Evolutionary conservation across 2,329 filamentous ascomycete species (phyloP).

Genomic region (Penicillium sp.): DNA sequence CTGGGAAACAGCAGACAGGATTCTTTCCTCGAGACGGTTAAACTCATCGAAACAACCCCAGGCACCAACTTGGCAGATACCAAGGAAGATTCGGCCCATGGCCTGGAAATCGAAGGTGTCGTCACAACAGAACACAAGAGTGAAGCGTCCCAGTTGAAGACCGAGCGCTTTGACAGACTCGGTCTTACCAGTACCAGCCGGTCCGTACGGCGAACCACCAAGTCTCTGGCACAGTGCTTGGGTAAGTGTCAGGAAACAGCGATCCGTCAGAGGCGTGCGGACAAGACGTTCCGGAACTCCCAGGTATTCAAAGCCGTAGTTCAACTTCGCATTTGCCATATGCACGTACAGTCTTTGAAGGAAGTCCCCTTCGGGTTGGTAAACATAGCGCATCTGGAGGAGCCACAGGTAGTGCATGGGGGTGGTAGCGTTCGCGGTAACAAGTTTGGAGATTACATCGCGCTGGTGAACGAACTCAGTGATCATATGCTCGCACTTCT

Average conservation of each 20-base stretch:
- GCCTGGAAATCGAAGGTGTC: conserved; percentile 99
- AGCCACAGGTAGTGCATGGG: conserved; percentile 84
- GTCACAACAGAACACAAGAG: conserved; percentile 97
- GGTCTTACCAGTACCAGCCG: conserved; percentile 95
- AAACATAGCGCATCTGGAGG: conserved; percentile 93
- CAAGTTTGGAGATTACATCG: conserved; percentile 80
- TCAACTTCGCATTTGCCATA: conserved; percentile 92
- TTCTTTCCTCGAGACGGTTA: conserved; percentile 95
- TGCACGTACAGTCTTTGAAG: conserved; percentile 76
- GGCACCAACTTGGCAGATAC: conserved; percentile 96
- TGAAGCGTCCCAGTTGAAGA: conserved; percentile 92
- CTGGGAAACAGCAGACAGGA: conserved; percentile 93
- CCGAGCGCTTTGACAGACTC: conserved; percentile 97
- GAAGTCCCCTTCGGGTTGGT: conserved; percentile 71
- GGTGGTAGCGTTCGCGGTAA: conserved; percentile 62
- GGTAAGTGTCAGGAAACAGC: conserved; percentile 94
- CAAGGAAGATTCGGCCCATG: conserved; percentile 98
- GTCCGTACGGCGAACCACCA: conserved; percentile 92
- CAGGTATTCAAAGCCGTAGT: conserved; percentile 96
- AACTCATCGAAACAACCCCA: conserved; percentile 99
- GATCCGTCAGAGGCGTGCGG: conserved; percentile 89
- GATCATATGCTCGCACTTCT: conserved; percentile 97
- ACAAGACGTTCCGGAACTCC: conserved; percentile 94
- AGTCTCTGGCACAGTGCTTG: conserved; percentile 91
- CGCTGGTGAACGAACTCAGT: conserved; percentile 98